phyloP scores from a whole-genome alignment of 2,329 filamentous ascomycete species.

The Xylaria digitata region DNA sequence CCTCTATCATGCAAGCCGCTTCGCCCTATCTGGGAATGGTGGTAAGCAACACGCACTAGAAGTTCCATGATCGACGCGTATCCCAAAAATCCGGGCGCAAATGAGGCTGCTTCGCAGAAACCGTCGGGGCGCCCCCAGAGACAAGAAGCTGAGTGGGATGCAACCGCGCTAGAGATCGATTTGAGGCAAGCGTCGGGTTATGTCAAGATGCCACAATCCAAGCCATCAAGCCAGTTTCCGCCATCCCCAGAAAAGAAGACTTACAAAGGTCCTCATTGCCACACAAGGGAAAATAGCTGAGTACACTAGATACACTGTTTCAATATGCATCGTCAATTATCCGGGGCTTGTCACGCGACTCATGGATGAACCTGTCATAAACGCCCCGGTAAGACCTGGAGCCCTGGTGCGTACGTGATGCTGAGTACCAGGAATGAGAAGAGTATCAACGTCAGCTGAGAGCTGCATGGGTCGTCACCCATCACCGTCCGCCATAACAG shows the following conservation, averaged over 20 bases:
- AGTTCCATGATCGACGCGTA: slow-evolving; percentile 10
- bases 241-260: not conserved
- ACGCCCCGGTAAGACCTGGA: slow-evolving; percentile 1
- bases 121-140: not conserved
- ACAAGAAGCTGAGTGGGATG: slow-evolving; percentile 13
- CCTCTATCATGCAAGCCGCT: slow-evolving; percentile 1
- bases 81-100: not conserved
- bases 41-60: not conserved
- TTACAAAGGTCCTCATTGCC: slow-evolving; percentile 8
- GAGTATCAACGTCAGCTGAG: slow-evolving; percentile 19
- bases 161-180: not conserved
- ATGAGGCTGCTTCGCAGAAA: not conserved
- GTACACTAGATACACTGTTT: not conserved
- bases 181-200: slow-evolving; percentile 4
- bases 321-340: not conserved
- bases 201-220: not conserved
- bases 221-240: slow-evolving; percentile 4
- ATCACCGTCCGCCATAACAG: not conserved
- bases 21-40: not conserved
- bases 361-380: not conserved
- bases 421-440: not conserved
- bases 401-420: slow-evolving; percentile 12
- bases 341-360: slow-evolving; percentile 4
- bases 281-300: not conserved
- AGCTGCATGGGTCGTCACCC: slow-evolving; percentile 16